These are phyloP conservation scores for Nakazawaea laoshanensis DNA, from an alignment of 805 yeast genomes.

Conservation along the genomic window DNA sequence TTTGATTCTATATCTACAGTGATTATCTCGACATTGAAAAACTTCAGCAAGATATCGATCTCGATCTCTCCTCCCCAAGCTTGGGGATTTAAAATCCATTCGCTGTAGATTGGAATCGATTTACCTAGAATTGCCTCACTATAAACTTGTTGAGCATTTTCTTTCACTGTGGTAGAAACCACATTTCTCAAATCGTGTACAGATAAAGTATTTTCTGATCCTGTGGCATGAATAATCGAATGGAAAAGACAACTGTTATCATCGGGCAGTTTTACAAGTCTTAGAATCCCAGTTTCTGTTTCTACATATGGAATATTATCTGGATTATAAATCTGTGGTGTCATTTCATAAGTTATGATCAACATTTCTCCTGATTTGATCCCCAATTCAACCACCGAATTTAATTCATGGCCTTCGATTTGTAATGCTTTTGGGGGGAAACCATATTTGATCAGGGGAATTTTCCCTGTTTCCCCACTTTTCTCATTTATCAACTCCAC, in stretches of 20 bases:
- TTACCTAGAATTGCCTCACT: conserved; percentile 52
- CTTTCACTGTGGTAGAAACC: conserved; percentile 37
- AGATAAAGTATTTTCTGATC: conserved; percentile 19
- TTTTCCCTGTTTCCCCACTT: neutral
- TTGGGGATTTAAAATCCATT: conserved; percentile 51
- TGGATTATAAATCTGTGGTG: conserved; percentile 11
- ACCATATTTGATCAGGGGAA: conserved; percentile 36
- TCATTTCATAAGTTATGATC: conserved; percentile 22
- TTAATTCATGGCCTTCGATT: conserved; percentile 14
- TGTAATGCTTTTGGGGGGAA: conserved; percentile 51
- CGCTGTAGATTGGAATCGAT: conserved; percentile 35
- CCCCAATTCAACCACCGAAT: conserved; percentile 30
- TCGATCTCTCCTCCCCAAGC: conserved; percentile 88
- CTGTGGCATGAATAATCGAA: conserved; percentile 43
- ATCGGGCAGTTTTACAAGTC: conserved; percentile 56
- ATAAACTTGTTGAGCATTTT: conserved; percentile 33
- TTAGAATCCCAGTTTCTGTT: conserved; percentile 24
- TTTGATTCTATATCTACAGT: conserved; percentile 62
- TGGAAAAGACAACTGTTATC: conserved; percentile 76
- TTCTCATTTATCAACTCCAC: conserved; percentile 4
- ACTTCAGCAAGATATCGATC: conserved; percentile 48
- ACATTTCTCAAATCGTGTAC: conserved; percentile 38
- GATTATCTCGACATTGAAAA: conserved; percentile 41
- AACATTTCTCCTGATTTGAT: conserved; percentile 55
- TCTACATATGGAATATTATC: conserved; percentile 11